These are phyloP conservation scores for Dactylonectria estremocensis DNA, from an alignment of 2,329 filamentous ascomycete species.

Conservation along the genomic window DNA sequence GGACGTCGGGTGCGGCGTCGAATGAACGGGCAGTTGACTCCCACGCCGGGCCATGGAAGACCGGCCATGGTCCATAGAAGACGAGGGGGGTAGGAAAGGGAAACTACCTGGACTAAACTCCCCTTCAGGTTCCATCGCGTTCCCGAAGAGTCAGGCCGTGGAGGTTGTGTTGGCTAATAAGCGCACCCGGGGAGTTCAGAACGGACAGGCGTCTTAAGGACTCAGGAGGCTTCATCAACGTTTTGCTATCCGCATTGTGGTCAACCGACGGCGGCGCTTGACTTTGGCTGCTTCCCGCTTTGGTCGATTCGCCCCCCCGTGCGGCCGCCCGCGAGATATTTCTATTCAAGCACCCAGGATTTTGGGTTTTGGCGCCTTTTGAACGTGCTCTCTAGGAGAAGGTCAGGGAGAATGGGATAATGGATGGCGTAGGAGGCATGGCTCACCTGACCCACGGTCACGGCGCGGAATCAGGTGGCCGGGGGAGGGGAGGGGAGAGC, in stretches of 20 bases:
- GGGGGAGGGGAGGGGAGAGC: neutral
- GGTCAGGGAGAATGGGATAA: conserved; percentile 35
- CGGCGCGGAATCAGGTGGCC: conserved; percentile 49
- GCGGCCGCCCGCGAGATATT: conserved; percentile 1
- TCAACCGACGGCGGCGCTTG: conserved; percentile 29
- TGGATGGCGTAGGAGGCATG: conserved; percentile 48
- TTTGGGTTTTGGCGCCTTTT: conserved; percentile 1
- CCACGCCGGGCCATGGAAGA: conserved; percentile 20
- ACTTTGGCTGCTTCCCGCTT: conserved; percentile 4
- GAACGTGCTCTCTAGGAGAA: neutral
- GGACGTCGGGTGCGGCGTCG: conserved; percentile 16
- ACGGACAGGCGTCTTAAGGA: neutral
- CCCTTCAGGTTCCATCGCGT: neutral
- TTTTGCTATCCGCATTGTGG: conserved; percentile 9
- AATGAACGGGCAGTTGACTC: conserved; percentile 21
- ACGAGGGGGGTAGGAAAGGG: conserved; percentile 9
- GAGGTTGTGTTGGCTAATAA: conserved; percentile 10
- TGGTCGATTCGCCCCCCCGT: neutral
- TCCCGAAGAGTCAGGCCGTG: conserved; percentile 12
- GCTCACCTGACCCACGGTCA: conserved; percentile 51
- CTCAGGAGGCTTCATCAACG: neutral
- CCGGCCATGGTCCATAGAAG: neutral
- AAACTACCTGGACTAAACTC: neutral
- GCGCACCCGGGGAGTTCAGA: conserved; percentile 19
- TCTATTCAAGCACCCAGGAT: neutral